Evolutionary conservation across 148 eudicot genomes (phyloP), one percentile per base, ranked within the genome.

Genomic region (Hydrangea macrophylla): DNA sequence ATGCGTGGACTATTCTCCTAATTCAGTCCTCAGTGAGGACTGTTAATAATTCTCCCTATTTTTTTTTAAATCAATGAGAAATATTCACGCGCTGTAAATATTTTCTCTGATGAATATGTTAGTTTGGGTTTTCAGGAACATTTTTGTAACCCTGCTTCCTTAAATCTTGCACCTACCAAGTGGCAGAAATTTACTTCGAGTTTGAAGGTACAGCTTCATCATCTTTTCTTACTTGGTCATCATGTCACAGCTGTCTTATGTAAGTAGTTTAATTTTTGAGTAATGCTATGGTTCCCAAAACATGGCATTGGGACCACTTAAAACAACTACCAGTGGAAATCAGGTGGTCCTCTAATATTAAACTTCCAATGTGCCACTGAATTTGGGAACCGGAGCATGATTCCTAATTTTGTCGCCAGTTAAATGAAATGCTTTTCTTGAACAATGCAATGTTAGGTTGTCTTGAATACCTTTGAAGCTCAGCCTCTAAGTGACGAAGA

Each of bases 401-500:
- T n/a, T n/a, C n/a, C n/a, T n/a, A n/a, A n/a, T 48, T 59, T 51
- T 18, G 22, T 57, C 22, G n/a, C 53, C 50, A 8, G 17, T 17
- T 15, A 18, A 20, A 48, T 48, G 35, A 56, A 32, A 26, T 33
- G 64, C 15, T 62, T 31, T 63, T 64, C 7, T 60, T 59, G 64
- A 31, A 62, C 50, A 28, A 23, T 51, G 75, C 37, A 35, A 64
- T 68, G 28, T 67, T 73, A 94, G 99, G 86, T 88, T 70, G 99
- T 90, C 39, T 69, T 94, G 60, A 85, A 84, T 76, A 91, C 93
- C 7, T 94, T 94, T 73, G 99, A 94, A 75, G 96, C 99, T 72
- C 99, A 94, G 73, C 99, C 99, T 53, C 81, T 94, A 77, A 91
- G 90, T 77, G 99, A 94, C 75, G 99, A 94, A 75, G 99, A 87